Base-by-base conservation (phyloP, 208 protist genomes). In the Naegleria fowleri region DNA sequence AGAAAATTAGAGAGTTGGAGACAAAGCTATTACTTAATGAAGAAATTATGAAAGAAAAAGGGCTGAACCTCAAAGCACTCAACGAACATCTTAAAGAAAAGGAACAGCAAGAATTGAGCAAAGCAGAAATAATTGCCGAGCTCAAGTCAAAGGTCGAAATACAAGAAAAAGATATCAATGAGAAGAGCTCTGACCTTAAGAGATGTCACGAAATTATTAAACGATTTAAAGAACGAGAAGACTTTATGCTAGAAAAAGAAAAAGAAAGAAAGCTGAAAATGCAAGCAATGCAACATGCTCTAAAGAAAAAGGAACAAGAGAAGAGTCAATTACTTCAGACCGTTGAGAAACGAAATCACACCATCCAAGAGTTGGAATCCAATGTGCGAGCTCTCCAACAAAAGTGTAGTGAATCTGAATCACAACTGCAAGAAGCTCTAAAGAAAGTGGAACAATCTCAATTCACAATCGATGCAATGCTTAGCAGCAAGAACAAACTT, bases 41-140 rank as follows among this genome's bases (percentile, higher is more conserved):
- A 79, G 67, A 79, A 79, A 36, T 79, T 9, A 79, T 79, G 67
- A 79, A 79, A 79, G 67, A 79, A 79, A 79, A 79, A 36, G 67
- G 67, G n/a, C 9, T 79, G 25, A 36, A 19, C n/a, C 29, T 79
- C 16, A 79, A 36, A 36, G 36, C 67, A 79, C 9, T 79, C 0
- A 33, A 33, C 6, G 67, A 79, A 36, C 29, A 36, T 9, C 9
- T 79, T 6, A 79, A 79, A 79, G 67, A 79, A 9, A 79, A 79
- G 25, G 67, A 79, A 79, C 67, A 79, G 9, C 67, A 79, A 79
- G 67, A 79, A 33, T 13, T 79, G 25, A 36, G 25, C 13, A 79
- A 79, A 33, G 13, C 67, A 79, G 67, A 79, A 79, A 79, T 36
- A 0, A 79, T 79, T 79, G 29, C 67, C 0, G 67, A 79, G 29